A percentile compares a stretch with the other conserved stretches of the same genome.
Evolutionary conservation across 1,284 basidiomycete species (phyloP).

Genomic region (Cutaneotrichosporon cyanovorans): DNA sequence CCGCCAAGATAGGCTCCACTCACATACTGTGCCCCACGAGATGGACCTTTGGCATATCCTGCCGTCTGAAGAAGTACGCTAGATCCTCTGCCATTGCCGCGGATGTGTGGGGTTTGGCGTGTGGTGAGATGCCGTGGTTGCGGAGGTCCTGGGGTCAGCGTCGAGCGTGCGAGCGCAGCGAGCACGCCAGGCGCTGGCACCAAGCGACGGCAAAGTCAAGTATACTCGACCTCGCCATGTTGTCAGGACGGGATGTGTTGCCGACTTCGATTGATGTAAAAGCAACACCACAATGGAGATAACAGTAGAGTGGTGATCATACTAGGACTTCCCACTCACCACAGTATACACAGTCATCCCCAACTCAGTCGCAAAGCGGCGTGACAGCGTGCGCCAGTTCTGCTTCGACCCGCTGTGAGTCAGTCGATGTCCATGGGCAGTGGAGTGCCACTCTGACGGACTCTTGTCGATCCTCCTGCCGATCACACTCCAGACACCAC

Average conservation of each 20-base stretch:
- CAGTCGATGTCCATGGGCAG: no score
- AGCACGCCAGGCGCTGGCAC: no score
- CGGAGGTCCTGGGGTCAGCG: slow-evolving; percentile 47
- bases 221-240: no score
- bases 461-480: no score
- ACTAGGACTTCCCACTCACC: slow-evolving; percentile 36
- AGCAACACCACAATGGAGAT: background rate
- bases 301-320: background rate
- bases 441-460: no score
- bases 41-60: slow-evolving; percentile 42
- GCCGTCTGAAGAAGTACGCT: slow-evolving; percentile 43
- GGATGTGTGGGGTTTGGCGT: slow-evolving; percentile 49
- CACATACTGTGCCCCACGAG: slow-evolving; percentile 54
- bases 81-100: slow-evolving; percentile 46
- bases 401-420: slow-evolving; percentile 50
- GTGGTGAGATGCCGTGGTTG: slow-evolving; percentile 52
- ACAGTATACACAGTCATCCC: slow-evolving; percentile 50
- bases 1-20: slow-evolving; percentile 10
- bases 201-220: no score
- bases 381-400: slow-evolving; percentile 52
- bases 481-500: no score
- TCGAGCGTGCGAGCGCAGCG: no score
- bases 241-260: no score
- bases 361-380: slow-evolving; percentile 46
- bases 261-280: no score